These are phyloP conservation scores for Chaetomiaceae sp. DNA, from an alignment of 2,329 filamentous ascomycete species.

Conservation along the genomic window DNA sequence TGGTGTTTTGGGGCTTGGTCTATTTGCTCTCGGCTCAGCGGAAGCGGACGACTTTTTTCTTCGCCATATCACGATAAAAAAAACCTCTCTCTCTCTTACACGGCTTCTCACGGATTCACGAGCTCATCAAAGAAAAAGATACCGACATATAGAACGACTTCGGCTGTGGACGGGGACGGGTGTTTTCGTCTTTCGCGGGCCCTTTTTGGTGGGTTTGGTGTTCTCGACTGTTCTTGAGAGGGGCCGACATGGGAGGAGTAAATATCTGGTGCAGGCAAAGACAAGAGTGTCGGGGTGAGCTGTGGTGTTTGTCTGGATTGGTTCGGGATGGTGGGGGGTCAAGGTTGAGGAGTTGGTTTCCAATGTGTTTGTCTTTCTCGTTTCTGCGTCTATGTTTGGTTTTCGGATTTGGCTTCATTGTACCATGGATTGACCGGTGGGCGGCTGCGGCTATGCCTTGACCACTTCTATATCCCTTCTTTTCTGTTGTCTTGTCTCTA, in stretches of 20 bases:
- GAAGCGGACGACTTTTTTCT: slow-evolving; percentile 35
- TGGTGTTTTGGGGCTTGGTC: slow-evolving; percentile 22
- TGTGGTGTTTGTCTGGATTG: slow-evolving; percentile 20
- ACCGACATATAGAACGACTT: slow-evolving; percentile 47
- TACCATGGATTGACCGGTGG: slow-evolving; percentile 20
- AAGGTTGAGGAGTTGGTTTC: slow-evolving; percentile 34
- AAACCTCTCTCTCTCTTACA: no score
- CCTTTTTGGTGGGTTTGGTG: no score
- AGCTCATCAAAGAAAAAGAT: slow-evolving; percentile 42
- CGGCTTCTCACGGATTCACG: slow-evolving; percentile 45
- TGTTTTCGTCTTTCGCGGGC: slow-evolving; percentile 12
- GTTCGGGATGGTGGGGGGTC: slow-evolving; percentile 9
- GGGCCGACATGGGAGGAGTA: slow-evolving; percentile 30
- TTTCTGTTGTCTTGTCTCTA: slow-evolving; percentile 8
- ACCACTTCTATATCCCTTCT: slow-evolving; percentile 15
- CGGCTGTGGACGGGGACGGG: slow-evolving; percentile 2
- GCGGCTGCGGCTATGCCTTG: slow-evolving; percentile 9
- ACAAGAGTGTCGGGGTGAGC: slow-evolving; percentile 25
- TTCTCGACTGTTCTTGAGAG: slow-evolving; percentile 22
- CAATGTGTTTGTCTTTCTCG: slow-evolving; percentile 14
- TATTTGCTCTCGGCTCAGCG: slow-evolving; percentile 27
- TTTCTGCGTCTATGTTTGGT: slow-evolving; percentile 1
- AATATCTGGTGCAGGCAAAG: slow-evolving; percentile 25
- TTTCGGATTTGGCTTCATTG: slow-evolving; percentile 22
- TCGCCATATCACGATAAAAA: slow-evolving; percentile 34